Percentiles rank a stretch among this genome's conserved stretches.
phyloP scores from a whole-genome alignment of 306 rosid species.

The Medicago arabica region DNA sequence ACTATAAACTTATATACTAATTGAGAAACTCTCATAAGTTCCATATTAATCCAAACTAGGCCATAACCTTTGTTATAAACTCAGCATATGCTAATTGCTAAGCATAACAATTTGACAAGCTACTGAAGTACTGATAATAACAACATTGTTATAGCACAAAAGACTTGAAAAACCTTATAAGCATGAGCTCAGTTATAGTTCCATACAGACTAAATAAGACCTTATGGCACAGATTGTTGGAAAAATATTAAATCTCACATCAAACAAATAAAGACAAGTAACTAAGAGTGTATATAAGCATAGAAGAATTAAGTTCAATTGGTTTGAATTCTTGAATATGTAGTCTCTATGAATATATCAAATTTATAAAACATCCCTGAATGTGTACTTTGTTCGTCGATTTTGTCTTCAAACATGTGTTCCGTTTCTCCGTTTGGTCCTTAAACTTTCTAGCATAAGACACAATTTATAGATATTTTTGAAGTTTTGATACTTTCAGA shows the following conservation, averaged over 20 bases:
- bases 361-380: no score
- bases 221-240: neutral
- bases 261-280: neutral
- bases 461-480: neutral
- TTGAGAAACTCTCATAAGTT: neutral
- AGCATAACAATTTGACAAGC: constrained; percentile 2
- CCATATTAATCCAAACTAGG: neutral
- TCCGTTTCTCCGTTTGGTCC: neutral
- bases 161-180: neutral
- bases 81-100: neutral
- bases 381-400: neutral
- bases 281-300: neutral
- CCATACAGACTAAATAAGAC: neutral
- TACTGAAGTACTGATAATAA: neutral
- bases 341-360: neutral
- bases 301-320: neutral
- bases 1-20: neutral
- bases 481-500: neutral
- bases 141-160: neutral
- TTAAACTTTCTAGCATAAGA: neutral
- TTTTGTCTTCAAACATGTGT: neutral
- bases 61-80: neutral
- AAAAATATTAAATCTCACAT: no score
- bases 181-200: neutral
- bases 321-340: neutral